Evolutionary conservation across 805 yeast species (phyloP).

Genomic region (Candida ovalis): DNA sequence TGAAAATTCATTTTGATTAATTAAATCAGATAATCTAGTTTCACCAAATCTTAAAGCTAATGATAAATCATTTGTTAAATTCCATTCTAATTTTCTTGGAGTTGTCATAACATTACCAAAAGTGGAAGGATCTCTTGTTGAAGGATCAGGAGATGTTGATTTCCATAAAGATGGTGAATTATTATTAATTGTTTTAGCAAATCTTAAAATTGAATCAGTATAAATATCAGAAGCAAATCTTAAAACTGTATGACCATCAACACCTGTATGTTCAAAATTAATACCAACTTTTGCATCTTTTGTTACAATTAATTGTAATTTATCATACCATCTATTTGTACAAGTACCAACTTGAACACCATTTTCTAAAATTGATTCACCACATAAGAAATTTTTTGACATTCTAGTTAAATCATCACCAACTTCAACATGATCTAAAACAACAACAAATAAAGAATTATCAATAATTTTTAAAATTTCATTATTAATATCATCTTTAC

Average conservation of each 20-base stretch:
- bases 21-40: conserved; percentile 80
- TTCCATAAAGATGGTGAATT: conserved; percentile 73
- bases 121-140: conserved; percentile 38
- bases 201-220: conserved; percentile 83
- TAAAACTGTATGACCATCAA: conserved; percentile 91
- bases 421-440: conserved; percentile 74
- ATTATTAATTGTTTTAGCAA: conserved; percentile 78
- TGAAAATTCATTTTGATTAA: conserved; percentile 84
- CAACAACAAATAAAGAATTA: conserved; percentile 75
- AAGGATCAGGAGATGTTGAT: conserved; percentile 44
- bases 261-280: conserved; percentile 92
- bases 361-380: conserved; percentile 69
- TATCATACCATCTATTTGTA: conserved; percentile 90
- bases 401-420: conserved; percentile 57
- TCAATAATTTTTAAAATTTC: conserved; percentile 76
- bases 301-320: conserved; percentile 81
- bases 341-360: conserved; percentile 94
- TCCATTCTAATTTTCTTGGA: conserved; percentile 89
- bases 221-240: conserved; percentile 86
- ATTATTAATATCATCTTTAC: conserved; percentile 47
- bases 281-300: conserved; percentile 90
- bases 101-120: conserved; percentile 54
- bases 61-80: conserved; percentile 70
- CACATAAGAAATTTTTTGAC: conserved; percentile 84
- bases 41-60: conserved; percentile 86